Evolutionary conservation across 495 filamentous ascomycete species (phyloP).

Genomic region (Aspergillus diversus): DNA sequence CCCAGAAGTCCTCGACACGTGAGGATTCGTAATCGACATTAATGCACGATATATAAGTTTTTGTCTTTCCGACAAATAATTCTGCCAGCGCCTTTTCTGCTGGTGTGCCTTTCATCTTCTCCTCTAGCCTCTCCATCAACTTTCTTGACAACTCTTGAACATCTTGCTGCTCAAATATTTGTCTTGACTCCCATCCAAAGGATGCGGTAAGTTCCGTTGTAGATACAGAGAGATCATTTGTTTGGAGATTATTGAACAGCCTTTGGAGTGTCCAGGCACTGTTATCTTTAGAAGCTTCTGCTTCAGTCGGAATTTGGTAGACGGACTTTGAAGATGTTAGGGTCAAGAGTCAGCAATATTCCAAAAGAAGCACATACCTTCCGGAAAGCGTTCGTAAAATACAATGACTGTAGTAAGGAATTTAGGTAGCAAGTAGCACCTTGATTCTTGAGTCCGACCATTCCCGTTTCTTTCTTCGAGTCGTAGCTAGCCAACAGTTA

Average conservation of each 20-base stretch:
- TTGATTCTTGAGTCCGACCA: conserved; percentile 96
- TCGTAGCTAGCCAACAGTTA: conserved; percentile 67
- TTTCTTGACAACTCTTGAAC: conserved; percentile 96
- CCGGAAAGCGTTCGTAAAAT: conserved; percentile 96
- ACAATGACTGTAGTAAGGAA: conserved; percentile 93
- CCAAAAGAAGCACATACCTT: conserved; percentile 61
- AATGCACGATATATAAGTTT: conserved; percentile 98
- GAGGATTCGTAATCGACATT: conserved; percentile 97
- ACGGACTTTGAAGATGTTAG: conserved; percentile 66
- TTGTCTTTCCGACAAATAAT: conserved; percentile 94
- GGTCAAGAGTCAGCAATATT: not conserved
- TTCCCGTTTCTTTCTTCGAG: conserved; percentile 97
- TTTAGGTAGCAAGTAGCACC: conserved; percentile 98
- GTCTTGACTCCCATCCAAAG: conserved; percentile 96
- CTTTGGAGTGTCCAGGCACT: conserved; percentile 94
- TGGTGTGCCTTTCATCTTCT: conserved; percentile 95
- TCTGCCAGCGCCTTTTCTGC: conserved; percentile 90
- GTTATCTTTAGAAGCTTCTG: conserved; percentile 78
- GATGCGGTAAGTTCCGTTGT: conserved; percentile 93
- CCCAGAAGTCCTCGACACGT: conserved; percentile 96
- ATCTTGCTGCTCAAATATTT: conserved; percentile 99
- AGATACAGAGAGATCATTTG: conserved; percentile 74
- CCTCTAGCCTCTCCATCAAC: conserved; percentile 93
- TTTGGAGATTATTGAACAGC: conserved; percentile 93
- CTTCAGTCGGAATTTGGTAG: conserved; percentile 90